Percentiles rank a stretch among this genome's conserved stretches.
These are phyloP conservation scores for Ogataea nakhonphanomensis DNA, from an alignment of 805 yeast genomes.

Conservation along the genomic window DNA sequence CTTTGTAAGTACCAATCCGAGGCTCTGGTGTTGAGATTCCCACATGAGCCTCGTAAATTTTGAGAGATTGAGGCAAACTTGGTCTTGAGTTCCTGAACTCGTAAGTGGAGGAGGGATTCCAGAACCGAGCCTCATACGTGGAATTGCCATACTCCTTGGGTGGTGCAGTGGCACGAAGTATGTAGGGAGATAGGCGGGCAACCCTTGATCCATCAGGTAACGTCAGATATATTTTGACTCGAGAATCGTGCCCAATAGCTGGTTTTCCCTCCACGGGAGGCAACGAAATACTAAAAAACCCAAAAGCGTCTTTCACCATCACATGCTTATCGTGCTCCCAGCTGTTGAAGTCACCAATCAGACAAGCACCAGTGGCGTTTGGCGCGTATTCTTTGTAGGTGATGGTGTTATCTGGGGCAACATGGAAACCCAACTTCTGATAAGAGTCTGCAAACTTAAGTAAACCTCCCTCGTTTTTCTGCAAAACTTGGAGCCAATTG, in stretches of 20 bases:
- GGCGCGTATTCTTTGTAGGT: conserved; percentile 86
- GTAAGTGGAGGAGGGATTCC: conserved; percentile 72
- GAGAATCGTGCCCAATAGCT: conserved; percentile 79
- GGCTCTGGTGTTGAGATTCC: conserved; percentile 95
- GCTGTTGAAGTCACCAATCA: conserved; percentile 90
- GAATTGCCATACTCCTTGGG: conserved; percentile 43
- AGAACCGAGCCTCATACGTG: conserved; percentile 82
- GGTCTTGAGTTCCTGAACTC: conserved; percentile 67
- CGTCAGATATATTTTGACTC: conserved; percentile 66
- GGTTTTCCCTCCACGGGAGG: conserved; percentile 52
- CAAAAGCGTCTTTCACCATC: conserved; percentile 61
- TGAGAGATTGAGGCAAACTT: conserved; percentile 46
- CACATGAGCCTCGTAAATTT: conserved; percentile 91
- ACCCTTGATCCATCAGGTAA: conserved; percentile 65
- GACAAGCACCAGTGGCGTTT: conserved; percentile 66
- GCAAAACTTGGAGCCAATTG: conserved; percentile 56
- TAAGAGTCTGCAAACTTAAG: conserved; percentile 73
- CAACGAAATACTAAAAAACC: conserved; percentile 63
- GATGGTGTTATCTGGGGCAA: conserved; percentile 52
- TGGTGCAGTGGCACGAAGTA: conserved; percentile 75
- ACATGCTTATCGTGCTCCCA: conserved; percentile 65
- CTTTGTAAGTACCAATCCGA: conserved; percentile 76
- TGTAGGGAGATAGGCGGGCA: conserved; percentile 89
- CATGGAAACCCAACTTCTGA: conserved; percentile 72
- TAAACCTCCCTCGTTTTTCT: conserved; percentile 61